phyloP scores from a whole-genome alignment of 768 basidiomycete genomes.

The Rhodotorula diobovata region DNA sequence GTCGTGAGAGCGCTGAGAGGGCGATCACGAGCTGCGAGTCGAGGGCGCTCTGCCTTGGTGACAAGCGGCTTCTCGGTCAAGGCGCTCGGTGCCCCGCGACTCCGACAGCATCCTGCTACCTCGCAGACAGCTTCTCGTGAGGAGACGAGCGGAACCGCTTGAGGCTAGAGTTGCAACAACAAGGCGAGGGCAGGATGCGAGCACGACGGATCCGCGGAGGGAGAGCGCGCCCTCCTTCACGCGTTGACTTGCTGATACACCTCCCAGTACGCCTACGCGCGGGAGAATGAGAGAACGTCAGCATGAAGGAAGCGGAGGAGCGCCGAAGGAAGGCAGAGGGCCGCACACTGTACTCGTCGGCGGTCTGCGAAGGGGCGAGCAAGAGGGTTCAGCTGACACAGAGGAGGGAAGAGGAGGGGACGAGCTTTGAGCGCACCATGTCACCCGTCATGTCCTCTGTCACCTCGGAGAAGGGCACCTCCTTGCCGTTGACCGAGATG shows the following conservation, averaged over 20 bases:
- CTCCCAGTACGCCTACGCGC: slow-evolving; percentile 26
- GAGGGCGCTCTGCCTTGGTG: too few relatives aligned
- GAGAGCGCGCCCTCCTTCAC: not conserved
- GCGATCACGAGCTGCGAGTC: too few relatives aligned
- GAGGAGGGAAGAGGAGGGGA: not conserved
- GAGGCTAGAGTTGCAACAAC: not conserved
- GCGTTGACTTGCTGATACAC: slow-evolving; percentile 23
- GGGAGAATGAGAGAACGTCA: not conserved
- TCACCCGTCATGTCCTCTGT: slow-evolving; percentile 63
- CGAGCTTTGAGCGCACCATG: slow-evolving; percentile 35
- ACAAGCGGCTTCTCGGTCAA: too few relatives aligned
- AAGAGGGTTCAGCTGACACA: not conserved
- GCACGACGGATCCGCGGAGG: not conserved
- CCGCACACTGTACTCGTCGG: slow-evolving; percentile 33
- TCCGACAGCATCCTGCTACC: too few relatives aligned
- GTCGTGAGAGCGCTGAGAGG: too few relatives aligned
- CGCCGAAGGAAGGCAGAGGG: not conserved
- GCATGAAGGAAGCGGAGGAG: too few relatives aligned
- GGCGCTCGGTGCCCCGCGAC: too few relatives aligned
- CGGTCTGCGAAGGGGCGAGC: not conserved
- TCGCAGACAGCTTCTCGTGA: too few relatives aligned
- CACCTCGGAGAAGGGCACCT: slow-evolving; percentile 69
- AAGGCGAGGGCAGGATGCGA: not conserved
- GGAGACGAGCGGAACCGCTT: too few relatives aligned
- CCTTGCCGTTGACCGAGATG: slow-evolving; percentile 62